phyloP scores from a whole-genome alignment of 1,284 basidiomycete genomes.

The Grifola frondosa region DNA sequence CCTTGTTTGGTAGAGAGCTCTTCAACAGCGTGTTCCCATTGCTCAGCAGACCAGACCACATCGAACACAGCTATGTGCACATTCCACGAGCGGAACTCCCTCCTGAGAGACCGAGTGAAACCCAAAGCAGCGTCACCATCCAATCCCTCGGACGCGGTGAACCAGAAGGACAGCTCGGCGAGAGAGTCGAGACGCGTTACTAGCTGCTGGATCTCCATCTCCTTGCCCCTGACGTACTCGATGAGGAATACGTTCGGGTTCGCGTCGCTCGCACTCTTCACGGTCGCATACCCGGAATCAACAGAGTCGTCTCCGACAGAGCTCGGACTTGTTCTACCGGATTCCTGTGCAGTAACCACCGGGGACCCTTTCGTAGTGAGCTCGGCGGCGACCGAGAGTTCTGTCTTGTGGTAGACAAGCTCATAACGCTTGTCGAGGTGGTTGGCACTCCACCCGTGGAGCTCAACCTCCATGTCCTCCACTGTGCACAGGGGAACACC shows the following conservation, averaged over 20 bases:
- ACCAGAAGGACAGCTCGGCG: conserved; percentile 9
- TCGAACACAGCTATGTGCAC: conserved; percentile 17
- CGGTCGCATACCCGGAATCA: background rate
- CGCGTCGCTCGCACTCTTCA: background rate
- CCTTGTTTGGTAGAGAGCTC: background rate
- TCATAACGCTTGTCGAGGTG: conserved; percentile 14
- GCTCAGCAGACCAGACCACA: background rate
- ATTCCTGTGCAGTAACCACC: too few relatives aligned
- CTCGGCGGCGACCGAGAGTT: background rate
- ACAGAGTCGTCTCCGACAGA: background rate
- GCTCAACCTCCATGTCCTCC: conserved; percentile 15
- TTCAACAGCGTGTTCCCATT: background rate
- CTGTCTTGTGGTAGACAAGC: conserved; percentile 8
- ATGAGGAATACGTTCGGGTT: conserved; percentile 6
- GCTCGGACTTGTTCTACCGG: background rate
- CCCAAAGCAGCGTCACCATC: conserved; percentile 19
- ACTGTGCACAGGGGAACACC: conserved; percentile 17
- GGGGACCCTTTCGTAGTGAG: too few relatives aligned
- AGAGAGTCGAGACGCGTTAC: conserved; percentile 14
- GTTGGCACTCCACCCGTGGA: conserved; percentile 14
- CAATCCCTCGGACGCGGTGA: conserved; percentile 12
- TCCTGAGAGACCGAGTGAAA: conserved; percentile 17
- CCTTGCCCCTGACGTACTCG: conserved; percentile 13
- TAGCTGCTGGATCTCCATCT: conserved; percentile 13
- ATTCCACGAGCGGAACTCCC: conserved; percentile 18